Conservation (phyloP, 2,329 filamentous ascomycete species). For the Neopestalotiopsis sp. region DNA sequence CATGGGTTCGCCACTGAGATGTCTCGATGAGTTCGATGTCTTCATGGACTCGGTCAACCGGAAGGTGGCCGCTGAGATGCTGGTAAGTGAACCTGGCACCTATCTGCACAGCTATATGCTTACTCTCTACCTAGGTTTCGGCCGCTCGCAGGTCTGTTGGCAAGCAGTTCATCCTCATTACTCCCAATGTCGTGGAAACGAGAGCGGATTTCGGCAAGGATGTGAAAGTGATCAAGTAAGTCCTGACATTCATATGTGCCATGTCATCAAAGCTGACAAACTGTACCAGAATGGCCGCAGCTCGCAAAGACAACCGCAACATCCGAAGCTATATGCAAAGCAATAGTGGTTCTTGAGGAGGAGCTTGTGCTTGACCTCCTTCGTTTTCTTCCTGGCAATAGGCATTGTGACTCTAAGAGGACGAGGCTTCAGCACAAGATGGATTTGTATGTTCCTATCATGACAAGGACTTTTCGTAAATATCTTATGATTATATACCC, state of each 20-base stretch:
- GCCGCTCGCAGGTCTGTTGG: conserved; percentile 87
- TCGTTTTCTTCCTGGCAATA: not conserved
- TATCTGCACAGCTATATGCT: not conserved
- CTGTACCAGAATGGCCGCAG: not conserved
- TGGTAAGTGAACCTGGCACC: conserved; percentile 60
- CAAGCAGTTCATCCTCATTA: conserved; percentile 94
- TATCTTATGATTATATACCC: not conserved
- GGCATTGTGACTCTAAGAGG: too few relatives aligned
- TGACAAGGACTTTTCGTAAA: not conserved
- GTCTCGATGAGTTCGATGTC: conserved; percentile 97
- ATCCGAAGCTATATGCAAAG: conserved; percentile 7
- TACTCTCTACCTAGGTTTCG: conserved; percentile 62
- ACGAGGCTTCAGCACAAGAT: not conserved
- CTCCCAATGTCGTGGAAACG: conserved; percentile 81
- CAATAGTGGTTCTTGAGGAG: not conserved
- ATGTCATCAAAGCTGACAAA: not conserved
- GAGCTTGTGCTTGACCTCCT: not conserved
- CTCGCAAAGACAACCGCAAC: not conserved
- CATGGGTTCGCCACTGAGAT: conserved; percentile 94
- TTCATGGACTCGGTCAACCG: conserved; percentile 99
- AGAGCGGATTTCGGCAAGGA: conserved; percentile 65
- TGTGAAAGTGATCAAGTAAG: conserved; percentile 78
- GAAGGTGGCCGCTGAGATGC: conserved; percentile 90
- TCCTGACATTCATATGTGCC: conserved; percentile 11
- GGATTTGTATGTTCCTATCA: not conserved